phyloP scores from a whole-genome alignment of 2,329 filamentous ascomycete species.

The Westerdykella sp. region DNA sequence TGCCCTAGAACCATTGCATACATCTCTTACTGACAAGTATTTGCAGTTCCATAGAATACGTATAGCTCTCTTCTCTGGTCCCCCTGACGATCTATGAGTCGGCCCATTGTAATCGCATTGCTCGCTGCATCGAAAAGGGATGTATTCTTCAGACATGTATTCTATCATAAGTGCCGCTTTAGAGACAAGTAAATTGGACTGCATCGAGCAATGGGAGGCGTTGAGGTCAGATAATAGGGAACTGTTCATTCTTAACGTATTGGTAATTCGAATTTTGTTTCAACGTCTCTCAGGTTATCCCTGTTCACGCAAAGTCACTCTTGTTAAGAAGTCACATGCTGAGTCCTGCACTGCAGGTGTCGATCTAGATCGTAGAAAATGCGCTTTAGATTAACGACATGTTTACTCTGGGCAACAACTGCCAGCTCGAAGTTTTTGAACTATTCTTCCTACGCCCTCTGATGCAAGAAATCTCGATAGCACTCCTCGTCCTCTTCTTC shows the following conservation, averaged over 20 bases:
- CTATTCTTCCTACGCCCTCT: background rate
- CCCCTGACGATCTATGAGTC: constrained; percentile 32
- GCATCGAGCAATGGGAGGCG: constrained; percentile 24
- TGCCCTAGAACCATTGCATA: background rate
- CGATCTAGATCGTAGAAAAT: too few relatives aligned
- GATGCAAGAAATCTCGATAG: background rate
- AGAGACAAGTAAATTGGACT: constrained; percentile 21
- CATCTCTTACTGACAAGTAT: constrained; percentile 6
- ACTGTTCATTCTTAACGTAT: constrained; percentile 8
- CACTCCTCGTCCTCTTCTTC: constrained; percentile 9
- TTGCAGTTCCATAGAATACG: constrained; percentile 36
- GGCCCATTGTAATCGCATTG: constrained; percentile 4
- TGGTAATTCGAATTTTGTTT: background rate
- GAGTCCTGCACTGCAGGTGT: background rate
- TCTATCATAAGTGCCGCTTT: constrained; percentile 20
- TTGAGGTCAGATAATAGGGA: constrained; percentile 12
- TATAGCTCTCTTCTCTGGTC: constrained; percentile 34
- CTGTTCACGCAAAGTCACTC: too few relatives aligned
- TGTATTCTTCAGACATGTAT: constrained; percentile 31
- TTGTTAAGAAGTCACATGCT: background rate
- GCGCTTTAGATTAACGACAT: too few relatives aligned
- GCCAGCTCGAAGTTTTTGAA: too few relatives aligned
- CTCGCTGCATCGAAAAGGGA: constrained; percentile 15
- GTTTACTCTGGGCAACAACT: too few relatives aligned
- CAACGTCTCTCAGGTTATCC: background rate